Conservation (phyloP, 1,139 yeast species). For the Candida gigantensis region DNA sequence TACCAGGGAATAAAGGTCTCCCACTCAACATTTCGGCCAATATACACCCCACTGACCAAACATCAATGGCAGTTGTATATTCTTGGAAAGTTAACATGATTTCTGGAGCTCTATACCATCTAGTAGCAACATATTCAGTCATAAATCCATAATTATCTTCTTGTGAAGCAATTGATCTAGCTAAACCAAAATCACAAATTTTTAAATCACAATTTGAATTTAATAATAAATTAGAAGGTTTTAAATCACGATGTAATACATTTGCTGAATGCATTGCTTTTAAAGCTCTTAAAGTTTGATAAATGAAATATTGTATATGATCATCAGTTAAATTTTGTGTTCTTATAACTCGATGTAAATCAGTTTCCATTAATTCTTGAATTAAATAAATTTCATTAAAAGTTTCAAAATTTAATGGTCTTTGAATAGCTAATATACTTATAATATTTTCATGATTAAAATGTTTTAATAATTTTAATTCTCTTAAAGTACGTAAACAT, state of each 20-base stretch:
- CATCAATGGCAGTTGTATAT: conserved; percentile 71
- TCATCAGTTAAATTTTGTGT: conserved; percentile 58
- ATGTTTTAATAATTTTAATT: conserved; percentile 36
- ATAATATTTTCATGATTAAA: conserved; percentile 45
- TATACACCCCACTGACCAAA: conserved; percentile 82
- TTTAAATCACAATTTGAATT: conserved; percentile 41
- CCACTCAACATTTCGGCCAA: conserved; percentile 66
- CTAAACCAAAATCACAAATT: conserved; percentile 60
- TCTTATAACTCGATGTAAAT: conserved; percentile 58
- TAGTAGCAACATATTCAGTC: conserved; percentile 77
- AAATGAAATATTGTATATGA: conserved; percentile 67
- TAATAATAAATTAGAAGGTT: conserved; percentile 40
- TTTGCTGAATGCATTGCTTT: conserved; percentile 64
- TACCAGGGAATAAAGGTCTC: conserved; percentile 77
- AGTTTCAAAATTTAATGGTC: conserved; percentile 31
- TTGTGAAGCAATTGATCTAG: conserved; percentile 39
- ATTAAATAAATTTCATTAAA: conserved; percentile 70
- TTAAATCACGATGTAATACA: conserved; percentile 43
- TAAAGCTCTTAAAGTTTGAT: conserved; percentile 64
- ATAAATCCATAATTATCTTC: conserved; percentile 37
- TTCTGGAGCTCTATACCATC: conserved; percentile 83
- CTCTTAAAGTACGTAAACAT: conserved; percentile 45
- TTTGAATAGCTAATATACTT: conserved; percentile 39
- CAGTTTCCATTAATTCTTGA: conserved; percentile 74
- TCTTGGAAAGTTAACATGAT: conserved; percentile 70